Evolutionary conservation across 2,329 filamentous ascomycete species (phyloP).

Genomic region (Colletotrichum trifolii): DNA sequence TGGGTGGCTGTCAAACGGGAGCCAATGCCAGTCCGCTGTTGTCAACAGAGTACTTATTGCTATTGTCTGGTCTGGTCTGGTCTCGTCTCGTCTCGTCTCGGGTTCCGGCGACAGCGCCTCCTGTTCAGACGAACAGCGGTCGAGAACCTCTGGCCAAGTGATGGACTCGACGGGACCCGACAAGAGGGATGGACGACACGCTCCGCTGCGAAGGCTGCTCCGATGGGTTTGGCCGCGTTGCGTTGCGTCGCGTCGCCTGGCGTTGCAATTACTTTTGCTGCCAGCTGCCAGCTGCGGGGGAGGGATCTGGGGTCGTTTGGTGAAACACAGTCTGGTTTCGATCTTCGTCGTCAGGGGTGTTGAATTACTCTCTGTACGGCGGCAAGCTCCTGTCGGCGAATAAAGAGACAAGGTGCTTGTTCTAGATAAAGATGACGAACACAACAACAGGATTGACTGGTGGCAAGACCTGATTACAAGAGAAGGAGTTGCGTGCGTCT

Average conservation of each 20-base stretch:
- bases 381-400: background rate
- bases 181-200: constrained; percentile 23
- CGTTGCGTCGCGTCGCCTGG: background rate
- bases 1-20: constrained; percentile 5
- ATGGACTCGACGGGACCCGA: constrained; percentile 5
- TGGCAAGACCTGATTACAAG: no score
- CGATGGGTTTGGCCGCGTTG: background rate
- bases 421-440: background rate
- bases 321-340: constrained; percentile 36
- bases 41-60: no score
- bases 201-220: background rate
- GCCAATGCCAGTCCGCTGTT: background rate
- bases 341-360: constrained; percentile 21
- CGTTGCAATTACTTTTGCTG: background rate
- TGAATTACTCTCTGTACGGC: background rate
- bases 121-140: constrained; percentile 34
- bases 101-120: background rate
- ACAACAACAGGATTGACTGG: background rate
- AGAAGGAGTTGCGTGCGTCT: no score
- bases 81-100: no score
- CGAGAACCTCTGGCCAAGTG: background rate
- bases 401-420: no score
- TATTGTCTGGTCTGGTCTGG: no score
- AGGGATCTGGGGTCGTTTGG: constrained; percentile 36
- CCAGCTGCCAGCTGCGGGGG: constrained; percentile 25